These are phyloP conservation scores for Asterophora parasitica DNA, from an alignment of 768 basidiomycete species.

Conservation along the genomic window DNA sequence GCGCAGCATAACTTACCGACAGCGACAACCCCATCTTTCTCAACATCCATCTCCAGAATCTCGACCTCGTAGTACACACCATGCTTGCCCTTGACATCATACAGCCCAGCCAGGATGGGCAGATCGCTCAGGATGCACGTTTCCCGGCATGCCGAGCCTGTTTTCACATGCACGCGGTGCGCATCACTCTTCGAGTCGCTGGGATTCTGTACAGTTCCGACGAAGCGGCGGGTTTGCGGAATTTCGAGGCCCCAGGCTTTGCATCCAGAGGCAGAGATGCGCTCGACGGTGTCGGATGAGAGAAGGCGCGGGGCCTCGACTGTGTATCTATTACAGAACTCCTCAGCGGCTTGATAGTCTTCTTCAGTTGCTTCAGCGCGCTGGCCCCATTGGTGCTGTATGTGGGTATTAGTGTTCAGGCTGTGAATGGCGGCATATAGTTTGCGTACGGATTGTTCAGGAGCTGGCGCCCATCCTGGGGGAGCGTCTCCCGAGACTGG, in stretches of 20 bases:
- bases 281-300: slow-evolving; percentile 48
- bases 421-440: not conserved
- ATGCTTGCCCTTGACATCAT: slow-evolving; percentile 45
- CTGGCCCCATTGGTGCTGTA: slow-evolving; percentile 42
- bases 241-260: slow-evolving; percentile 50
- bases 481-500: slow-evolving; percentile 20
- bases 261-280: slow-evolving; percentile 41
- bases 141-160: slow-evolving; percentile 39
- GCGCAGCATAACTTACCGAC: slow-evolving; percentile 37
- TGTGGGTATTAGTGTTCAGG: not conserved
- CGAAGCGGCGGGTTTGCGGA: slow-evolving; percentile 39
- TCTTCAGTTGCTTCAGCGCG: slow-evolving; percentile 53
- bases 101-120: slow-evolving; percentile 57
- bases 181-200: slow-evolving; percentile 28
- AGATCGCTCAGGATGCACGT: slow-evolving; percentile 54
- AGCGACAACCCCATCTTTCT: slow-evolving; percentile 42
- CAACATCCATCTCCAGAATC: slow-evolving; percentile 46
- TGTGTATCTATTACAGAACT: slow-evolving; percentile 42
- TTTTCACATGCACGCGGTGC: slow-evolving; percentile 38
- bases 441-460: slow-evolving; percentile 39
- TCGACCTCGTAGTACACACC: slow-evolving; percentile 64
- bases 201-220: slow-evolving; percentile 34
- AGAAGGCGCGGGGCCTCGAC: slow-evolving; percentile 40
- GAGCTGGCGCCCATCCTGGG: slow-evolving; percentile 57
- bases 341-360: slow-evolving; percentile 47